Evolutionary conservation across 148 eudicot species (phyloP), one percentile per base, ranked within the genome.

Genomic region (Diospyros lotus): DNA sequence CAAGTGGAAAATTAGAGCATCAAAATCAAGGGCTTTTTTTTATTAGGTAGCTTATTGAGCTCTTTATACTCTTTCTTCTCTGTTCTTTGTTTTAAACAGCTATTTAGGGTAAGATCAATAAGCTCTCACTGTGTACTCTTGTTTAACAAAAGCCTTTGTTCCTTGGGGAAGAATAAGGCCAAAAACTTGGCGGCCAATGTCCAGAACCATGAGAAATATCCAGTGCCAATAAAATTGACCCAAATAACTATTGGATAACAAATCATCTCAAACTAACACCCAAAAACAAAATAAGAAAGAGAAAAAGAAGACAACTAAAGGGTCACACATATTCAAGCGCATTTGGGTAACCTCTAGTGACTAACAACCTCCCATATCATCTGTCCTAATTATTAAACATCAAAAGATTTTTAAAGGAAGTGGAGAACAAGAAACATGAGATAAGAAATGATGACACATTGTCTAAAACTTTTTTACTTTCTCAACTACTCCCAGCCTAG

Each of bases 181-280:
- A 66, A 66, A 64, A 64, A 41, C 50, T 11, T 43, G 50, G 48
- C 68, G 15, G 11, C 68, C 68, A 65, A 43, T 65, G 43, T 65
- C 68, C 42, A 43, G 9, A 6, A 66, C 46, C 1, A n/a, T 13
- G 40, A 51, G 45, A 66, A 66, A 0, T 44, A 17, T 45, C 40
- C 17, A 10, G 45, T 45, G 15, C 12, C 44, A 66, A 45, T 11
- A 50, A 2, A 10, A 6, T 7, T 44, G 52, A 66, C 46, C 52
- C 69, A 45, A 45, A 43, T 15, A 7, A 5, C 44, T 11, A 14
- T 6, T 41, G 2, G 5, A 64, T 13, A 42, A 5, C n/a, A n/a
- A 41, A 0, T 9, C 9, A 6, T 53, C 56, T 13, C 9, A 53
- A 4, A 53, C 28, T 53, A 53, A 65, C 6, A 8, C 7, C 5